phyloP scores from a whole-genome alignment of 2,329 filamentous ascomycete species.

The Bipolaris oryzae region DNA sequence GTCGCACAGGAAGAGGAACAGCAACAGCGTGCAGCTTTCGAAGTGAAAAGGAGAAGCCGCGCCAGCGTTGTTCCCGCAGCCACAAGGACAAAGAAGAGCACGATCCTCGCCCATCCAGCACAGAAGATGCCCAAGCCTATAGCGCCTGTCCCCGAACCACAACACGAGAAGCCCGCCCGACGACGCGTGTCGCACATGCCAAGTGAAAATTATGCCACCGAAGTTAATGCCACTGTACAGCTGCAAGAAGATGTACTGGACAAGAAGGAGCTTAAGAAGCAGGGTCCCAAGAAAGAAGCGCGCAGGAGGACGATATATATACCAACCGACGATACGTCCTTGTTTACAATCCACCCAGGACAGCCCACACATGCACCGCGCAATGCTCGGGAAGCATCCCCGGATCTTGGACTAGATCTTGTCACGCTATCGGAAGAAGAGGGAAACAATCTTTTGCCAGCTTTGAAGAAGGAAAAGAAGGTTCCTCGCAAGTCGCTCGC shows the following conservation, averaged over 20 bases:
- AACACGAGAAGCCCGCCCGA: slow-evolving; percentile 34
- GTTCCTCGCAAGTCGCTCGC: slow-evolving; percentile 51
- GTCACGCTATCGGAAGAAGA: slow-evolving; percentile 50
- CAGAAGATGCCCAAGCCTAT: slow-evolving; percentile 41
- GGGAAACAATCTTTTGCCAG: slow-evolving; percentile 35
- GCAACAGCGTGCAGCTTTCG: slow-evolving; percentile 31
- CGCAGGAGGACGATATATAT: slow-evolving; percentile 59
- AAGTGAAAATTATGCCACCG: slow-evolving; percentile 29
- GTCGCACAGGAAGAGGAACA: slow-evolving; percentile 44
- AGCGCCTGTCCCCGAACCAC: slow-evolving; percentile 30
- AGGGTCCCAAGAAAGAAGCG: slow-evolving; percentile 48
- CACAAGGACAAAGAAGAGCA: slow-evolving; percentile 32
- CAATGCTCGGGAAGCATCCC: slow-evolving; percentile 39
- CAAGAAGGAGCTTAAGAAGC: slow-evolving; percentile 41
- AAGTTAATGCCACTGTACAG: slow-evolving; percentile 38
- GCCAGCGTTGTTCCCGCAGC: slow-evolving; percentile 34
- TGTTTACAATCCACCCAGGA: slow-evolving; percentile 59
- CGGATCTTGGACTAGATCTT: slow-evolving; percentile 47
- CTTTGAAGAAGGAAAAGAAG: slow-evolving; percentile 43
- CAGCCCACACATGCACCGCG: slow-evolving; percentile 39
- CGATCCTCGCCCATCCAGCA: slow-evolving; percentile 46
- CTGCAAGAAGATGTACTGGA: slow-evolving; percentile 40
- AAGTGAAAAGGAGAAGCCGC: slow-evolving; percentile 35
- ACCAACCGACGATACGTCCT: slow-evolving; percentile 58
- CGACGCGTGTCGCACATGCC: slow-evolving; percentile 47